These are phyloP conservation scores for Blastomyces gilchristii DNA, from an alignment of 2,329 filamentous ascomycete species.

Conservation along the genomic window DNA sequence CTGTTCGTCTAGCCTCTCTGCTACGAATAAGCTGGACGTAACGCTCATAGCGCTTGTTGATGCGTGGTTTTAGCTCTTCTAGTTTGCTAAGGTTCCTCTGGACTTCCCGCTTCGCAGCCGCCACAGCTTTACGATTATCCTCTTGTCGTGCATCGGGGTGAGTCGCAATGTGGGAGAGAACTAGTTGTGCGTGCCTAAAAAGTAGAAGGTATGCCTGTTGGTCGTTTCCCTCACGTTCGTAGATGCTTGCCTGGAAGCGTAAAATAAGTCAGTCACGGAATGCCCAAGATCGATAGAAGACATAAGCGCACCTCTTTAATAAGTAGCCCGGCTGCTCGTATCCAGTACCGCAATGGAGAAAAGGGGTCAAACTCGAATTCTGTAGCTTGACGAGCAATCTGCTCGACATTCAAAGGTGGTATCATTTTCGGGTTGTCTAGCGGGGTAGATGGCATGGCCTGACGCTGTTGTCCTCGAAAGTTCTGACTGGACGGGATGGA, in stretches of 20 bases:
- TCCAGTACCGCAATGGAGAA: conserved; percentile 70
- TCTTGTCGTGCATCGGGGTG: conserved; percentile 66
- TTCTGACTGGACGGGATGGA: not conserved
- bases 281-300: not conserved
- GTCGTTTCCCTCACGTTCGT: conserved; percentile 74
- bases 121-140: conserved; percentile 46
- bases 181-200: conserved; percentile 79
- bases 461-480: not conserved
- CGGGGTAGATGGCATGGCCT: not conserved
- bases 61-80: conserved; percentile 67
- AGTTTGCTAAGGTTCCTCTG: conserved; percentile 57
- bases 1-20: conserved; percentile 35
- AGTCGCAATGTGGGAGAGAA: conserved; percentile 60
- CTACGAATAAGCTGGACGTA: conserved; percentile 48
- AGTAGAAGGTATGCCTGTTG: conserved; percentile 82
- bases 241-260: conserved; percentile 60
- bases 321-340: conserved; percentile 67
- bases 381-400: conserved; percentile 64
- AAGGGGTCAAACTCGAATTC: conserved; percentile 71
- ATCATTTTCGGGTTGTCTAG: conserved; percentile 20
- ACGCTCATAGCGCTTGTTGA: conserved; percentile 59
- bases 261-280: conserved; percentile 1
- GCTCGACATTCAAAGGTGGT: conserved; percentile 59
- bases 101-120: conserved; percentile 52
- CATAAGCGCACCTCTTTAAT: conserved; percentile 59